Evolutionary conservation across 768 basidiomycete species (phyloP).

Genomic region (Phaeotremella fagi): DNA sequence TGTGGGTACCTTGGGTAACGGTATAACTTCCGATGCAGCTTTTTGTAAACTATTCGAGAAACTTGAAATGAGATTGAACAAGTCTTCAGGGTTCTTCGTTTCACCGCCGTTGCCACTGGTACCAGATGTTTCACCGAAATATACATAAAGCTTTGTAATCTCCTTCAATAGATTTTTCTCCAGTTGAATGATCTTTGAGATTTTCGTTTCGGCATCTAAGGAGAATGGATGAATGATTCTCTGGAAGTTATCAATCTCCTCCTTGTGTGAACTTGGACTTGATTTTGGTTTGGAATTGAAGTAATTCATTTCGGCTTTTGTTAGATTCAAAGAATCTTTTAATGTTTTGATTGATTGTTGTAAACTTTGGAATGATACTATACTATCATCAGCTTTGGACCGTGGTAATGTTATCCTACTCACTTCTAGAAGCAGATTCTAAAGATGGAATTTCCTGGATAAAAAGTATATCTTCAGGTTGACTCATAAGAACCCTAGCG

Average conservation of each 20-base stretch:
- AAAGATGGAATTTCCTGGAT: slow-evolving; percentile 74
- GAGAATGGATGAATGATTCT: too few species aligned
- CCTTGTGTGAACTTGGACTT: slow-evolving; percentile 54
- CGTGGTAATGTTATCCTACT: slow-evolving; percentile 51
- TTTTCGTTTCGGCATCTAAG: too few species aligned
- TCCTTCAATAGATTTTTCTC: slow-evolving; percentile 58
- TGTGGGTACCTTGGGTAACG: slow-evolving; percentile 59
- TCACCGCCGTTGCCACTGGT: slow-evolving; percentile 49
- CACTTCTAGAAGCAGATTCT: slow-evolving; percentile 76
- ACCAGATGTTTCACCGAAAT: slow-evolving; percentile 63
- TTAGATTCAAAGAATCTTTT: slow-evolving; percentile 57
- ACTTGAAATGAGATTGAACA: slow-evolving; percentile 54
- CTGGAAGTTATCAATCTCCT: too few species aligned
- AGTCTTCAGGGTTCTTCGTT: slow-evolving; percentile 64
- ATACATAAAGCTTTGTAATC: slow-evolving; percentile 59
- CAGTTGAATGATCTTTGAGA: slow-evolving; percentile 64
- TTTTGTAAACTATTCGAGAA: slow-evolving; percentile 36
- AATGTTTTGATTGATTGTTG: slow-evolving; percentile 60
- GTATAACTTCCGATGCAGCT: slow-evolving; percentile 41
- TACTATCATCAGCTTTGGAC: not conserved
- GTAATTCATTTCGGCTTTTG: slow-evolving; percentile 55
- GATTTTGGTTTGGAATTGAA: slow-evolving; percentile 56
- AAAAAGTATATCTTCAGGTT: slow-evolving; percentile 64
- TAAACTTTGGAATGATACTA: slow-evolving; percentile 71
- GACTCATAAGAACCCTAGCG: slow-evolving; percentile 65